Conservation (phyloP, 140 eudicot genomes). For the Erigeron philadelphicus region DNA sequence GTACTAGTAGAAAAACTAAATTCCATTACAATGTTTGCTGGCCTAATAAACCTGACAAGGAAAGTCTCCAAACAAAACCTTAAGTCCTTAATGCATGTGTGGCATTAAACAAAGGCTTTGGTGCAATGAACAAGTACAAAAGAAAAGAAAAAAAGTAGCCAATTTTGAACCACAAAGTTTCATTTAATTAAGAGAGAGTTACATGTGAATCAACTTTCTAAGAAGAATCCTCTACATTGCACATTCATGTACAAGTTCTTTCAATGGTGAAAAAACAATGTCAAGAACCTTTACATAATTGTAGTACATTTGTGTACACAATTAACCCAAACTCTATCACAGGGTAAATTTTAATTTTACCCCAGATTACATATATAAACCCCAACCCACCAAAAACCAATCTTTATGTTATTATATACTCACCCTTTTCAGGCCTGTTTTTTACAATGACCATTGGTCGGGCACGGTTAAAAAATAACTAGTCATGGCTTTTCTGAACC, state of each 20-base stretch:
- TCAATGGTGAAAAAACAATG: constrained; percentile 7
- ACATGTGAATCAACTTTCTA: background rate
- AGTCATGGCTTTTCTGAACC: constrained; percentile 98
- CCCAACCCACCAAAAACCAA: background rate
- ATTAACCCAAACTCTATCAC: constrained; percentile 11
- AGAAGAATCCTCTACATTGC: constrained; percentile 3
- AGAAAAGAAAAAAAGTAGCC: constrained; percentile 9
- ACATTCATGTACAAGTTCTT: constrained; percentile 19
- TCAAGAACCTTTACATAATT: constrained; percentile 11
- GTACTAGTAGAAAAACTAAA: too few relatives aligned
- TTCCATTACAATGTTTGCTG: too few relatives aligned
- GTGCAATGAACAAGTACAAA: background rate
- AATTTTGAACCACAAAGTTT: constrained; percentile 19
- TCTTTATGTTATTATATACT: constrained; percentile 14
- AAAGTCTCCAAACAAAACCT: too few relatives aligned
- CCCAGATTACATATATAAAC: constrained; percentile 4
- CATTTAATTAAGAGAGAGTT: constrained; percentile 8
- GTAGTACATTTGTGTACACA: constrained; percentile 27
- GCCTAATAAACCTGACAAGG: too few relatives aligned
- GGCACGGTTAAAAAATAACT: constrained; percentile 86
- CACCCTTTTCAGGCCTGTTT: background rate
- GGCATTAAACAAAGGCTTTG: constrained; percentile 6
- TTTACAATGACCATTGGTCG: constrained; percentile 74
- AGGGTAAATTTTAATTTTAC: constrained; percentile 14
- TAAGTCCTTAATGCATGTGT: too few relatives aligned